Conservation (phyloP, 129 eudicot genomes). For the Logfia minima region DNA sequence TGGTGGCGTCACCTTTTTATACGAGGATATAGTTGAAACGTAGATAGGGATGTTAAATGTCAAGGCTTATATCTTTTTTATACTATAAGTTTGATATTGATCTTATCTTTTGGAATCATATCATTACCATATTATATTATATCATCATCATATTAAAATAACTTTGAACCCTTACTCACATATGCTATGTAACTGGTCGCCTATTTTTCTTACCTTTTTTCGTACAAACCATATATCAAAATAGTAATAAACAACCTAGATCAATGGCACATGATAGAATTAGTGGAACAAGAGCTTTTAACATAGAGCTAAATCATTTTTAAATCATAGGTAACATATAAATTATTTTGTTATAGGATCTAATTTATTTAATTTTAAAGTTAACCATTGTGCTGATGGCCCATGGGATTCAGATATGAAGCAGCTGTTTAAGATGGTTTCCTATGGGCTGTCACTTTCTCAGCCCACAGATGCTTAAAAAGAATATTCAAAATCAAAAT, state of each 20-base stretch:
- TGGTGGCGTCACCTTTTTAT: not conserved
- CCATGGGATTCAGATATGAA: not conserved
- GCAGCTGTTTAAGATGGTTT: not conserved
- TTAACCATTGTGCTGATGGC: not conserved
- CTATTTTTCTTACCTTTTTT: not conserved
- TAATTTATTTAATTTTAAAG: not conserved
- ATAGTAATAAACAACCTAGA: not conserved
- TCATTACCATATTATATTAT: too few relatives aligned
- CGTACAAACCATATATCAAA: not conserved
- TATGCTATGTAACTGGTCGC: too few relatives aligned
- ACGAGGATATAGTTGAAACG: constrained; percentile 29
- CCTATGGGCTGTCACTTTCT: constrained; percentile 26
- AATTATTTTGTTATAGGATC: too few relatives aligned
- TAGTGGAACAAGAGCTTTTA: too few relatives aligned
- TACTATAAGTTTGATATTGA: constrained; percentile 26
- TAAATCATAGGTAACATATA: too few relatives aligned
- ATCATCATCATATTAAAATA: too few relatives aligned
- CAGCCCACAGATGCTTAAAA: constrained; percentile 17
- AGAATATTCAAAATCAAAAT: constrained; percentile 9
- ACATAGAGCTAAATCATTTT: too few relatives aligned
- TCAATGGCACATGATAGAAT: too few relatives aligned
- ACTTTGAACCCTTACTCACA: too few relatives aligned
- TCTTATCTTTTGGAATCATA: constrained; percentile 21
- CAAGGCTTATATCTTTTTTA: not conserved
- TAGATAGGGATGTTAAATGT: constrained; percentile 13